These are phyloP conservation scores for Turnera subulata DNA, from an alignment of 345 rosid genomes.

Conservation along the genomic window DNA sequence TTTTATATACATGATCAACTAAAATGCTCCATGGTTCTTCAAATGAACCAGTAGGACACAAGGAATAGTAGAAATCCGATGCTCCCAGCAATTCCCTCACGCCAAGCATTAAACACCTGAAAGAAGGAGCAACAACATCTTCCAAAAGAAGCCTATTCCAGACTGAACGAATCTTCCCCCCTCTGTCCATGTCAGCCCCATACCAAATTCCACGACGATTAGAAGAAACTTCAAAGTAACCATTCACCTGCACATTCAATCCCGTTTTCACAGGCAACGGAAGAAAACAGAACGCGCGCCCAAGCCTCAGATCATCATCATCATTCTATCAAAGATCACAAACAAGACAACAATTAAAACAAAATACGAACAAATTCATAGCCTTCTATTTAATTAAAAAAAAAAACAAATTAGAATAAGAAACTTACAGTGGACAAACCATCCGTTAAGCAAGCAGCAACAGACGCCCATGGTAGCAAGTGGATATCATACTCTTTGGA, in stretches of 20 bases:
- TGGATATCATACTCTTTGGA: constrained; percentile 90
- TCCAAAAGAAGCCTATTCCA: constrained; percentile 96
- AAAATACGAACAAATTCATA: neutral
- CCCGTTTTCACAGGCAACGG: constrained; percentile 95
- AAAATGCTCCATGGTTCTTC: constrained; percentile 95
- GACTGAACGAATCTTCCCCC: constrained; percentile 88
- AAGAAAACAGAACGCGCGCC: constrained; percentile 93
- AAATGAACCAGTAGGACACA: constrained; percentile 81
- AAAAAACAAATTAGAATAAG: constrained; percentile 3
- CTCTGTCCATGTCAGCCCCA: constrained; percentile 96
- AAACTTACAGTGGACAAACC: constrained; percentile 52
- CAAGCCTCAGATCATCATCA: constrained; percentile 48
- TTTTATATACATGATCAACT: constrained; percentile 74
- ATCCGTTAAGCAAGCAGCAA: constrained; percentile 84
- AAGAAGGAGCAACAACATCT: constrained; percentile 80
- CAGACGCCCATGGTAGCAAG: constrained; percentile 89
- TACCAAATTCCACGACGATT: constrained; percentile 99
- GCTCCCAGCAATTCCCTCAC: constrained; percentile 64
- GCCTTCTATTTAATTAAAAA: constrained; percentile 2
- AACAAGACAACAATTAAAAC: neutral
- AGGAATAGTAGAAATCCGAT: constrained; percentile 55
- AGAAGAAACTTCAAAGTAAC: constrained; percentile 93
- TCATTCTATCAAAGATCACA: constrained; percentile 46
- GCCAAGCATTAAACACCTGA: constrained; percentile 55
- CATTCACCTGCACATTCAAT: constrained; percentile 78